Evolutionary conservation across 192 early-diverging fungal genomes (phyloP), one percentile per base, ranked within the genome.

Genomic region (Backusella psychrophila): DNA sequence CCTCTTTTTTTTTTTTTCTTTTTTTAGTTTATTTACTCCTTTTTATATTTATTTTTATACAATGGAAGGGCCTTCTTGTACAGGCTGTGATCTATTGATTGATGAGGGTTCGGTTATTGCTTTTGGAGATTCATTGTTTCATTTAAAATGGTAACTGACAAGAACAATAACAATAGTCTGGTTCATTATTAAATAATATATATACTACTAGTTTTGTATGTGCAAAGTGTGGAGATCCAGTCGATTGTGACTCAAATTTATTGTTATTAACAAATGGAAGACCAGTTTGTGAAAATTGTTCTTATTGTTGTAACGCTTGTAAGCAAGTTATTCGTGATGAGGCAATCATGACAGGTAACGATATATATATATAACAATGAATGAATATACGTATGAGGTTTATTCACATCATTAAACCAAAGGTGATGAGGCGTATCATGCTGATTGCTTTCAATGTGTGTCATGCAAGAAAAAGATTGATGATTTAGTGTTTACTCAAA

Each of bases 251-350:
- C 74, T 90, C 91, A 52, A 93, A 93, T 73, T 75, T 95, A 66
- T 82, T 95, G 52, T 85, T 95, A 31, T 81, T 93, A 53, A 91
- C 91, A 6, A 91, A 93, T 71, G 93, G 93, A n/a, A 90, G 89
- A 67, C 93, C 93, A n/a, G 89, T 95, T 63, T 95, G 93, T 69
- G 91, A 93, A 75, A 89, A 92, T 63, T 95, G 93, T 82, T 93
- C 92, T 14, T 93, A 95, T 69, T 89, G 82, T 77, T 95, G 93
- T 84, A 85, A 86, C 42, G 79, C 88, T 56, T 95, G 93, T 84
- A 91, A 88, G 59, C 85, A 88, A 77, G 83, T 89, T 23, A 95
- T 95, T 69, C 87, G 87, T 5, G 92, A 95, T 72, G 93, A 95
- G 77, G 92, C 93, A n/a, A 93, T 95, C 46, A 91, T 95, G 80